Evolutionary conservation across 192 early-diverging fungal genomes (phyloP).

Genomic region (Podila clonocystis): DNA sequence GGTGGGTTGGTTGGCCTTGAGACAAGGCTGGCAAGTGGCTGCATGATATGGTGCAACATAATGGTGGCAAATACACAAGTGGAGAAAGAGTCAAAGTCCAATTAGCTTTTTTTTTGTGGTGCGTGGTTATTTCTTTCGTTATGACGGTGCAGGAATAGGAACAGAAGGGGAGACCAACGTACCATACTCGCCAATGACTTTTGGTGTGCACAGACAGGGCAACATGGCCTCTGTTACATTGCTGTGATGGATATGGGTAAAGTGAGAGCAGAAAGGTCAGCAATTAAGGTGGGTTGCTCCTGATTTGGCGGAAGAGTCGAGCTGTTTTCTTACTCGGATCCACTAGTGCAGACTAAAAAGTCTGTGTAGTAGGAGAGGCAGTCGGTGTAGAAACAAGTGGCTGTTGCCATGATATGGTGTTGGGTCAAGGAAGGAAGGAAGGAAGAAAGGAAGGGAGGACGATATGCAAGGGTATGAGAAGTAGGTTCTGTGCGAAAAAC

Average conservation of each 20-base stretch:
- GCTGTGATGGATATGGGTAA: neutral
- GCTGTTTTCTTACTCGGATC: neutral
- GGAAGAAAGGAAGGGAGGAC: neutral
- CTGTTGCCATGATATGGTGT: neutral
- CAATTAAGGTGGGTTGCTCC: neutral
- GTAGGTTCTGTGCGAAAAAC: too few species aligned
- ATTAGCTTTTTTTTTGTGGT: neutral
- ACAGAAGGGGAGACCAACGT: neutral
- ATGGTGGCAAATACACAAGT: neutral
- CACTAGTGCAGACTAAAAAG: slow-evolving; percentile 9
- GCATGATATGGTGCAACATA: neutral
- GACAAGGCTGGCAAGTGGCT: slow-evolving; percentile 35
- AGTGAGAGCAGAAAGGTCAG: too few species aligned
- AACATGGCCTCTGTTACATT: slow-evolving; percentile 5
- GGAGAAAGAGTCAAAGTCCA: neutral
- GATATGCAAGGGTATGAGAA: too few species aligned
- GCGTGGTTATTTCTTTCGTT: neutral
- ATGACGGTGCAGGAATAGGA: too few species aligned
- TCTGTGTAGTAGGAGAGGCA: slow-evolving; percentile 8
- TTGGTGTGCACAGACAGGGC: slow-evolving; percentile 25
- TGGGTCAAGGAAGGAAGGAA: neutral
- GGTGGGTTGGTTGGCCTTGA: neutral
- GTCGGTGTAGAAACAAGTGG: slow-evolving; percentile 7
- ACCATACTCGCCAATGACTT: slow-evolving; percentile 21
- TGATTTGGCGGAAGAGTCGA: neutral